Evolutionary conservation across 2,329 filamentous ascomycete genomes (phyloP).

Genomic region (Lasiodiplodia hormozganensis): DNA sequence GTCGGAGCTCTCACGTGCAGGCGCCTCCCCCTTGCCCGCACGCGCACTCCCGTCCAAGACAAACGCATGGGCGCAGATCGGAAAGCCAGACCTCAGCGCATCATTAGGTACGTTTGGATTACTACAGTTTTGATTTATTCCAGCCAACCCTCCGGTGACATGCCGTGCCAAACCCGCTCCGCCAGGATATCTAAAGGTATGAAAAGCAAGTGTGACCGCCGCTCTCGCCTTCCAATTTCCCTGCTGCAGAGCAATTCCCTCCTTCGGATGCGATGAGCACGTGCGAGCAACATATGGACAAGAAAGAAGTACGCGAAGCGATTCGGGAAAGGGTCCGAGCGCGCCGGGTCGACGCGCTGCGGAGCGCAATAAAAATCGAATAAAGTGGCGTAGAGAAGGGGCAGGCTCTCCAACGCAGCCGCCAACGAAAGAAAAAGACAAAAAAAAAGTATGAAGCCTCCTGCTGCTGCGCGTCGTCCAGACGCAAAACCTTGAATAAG

Average conservation of each 20-base stretch:
- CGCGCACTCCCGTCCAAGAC: constrained; percentile 16
- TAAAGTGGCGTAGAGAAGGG: constrained; percentile 9
- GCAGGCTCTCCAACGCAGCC: constrained; percentile 13
- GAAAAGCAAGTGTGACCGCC: constrained; percentile 13
- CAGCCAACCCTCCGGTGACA: constrained; percentile 19
- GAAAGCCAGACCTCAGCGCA: not conserved
- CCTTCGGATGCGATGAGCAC: constrained; percentile 18
- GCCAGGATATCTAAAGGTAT: constrained; percentile 27
- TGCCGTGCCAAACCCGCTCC: constrained; percentile 25
- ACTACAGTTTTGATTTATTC: constrained; percentile 15
- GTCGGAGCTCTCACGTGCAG: constrained; percentile 11
- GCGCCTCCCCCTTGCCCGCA: constrained; percentile 19
- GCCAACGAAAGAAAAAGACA: constrained; percentile 7
- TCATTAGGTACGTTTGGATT: constrained; percentile 25
- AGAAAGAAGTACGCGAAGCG: constrained; percentile 19
- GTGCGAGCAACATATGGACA: constrained; percentile 26
- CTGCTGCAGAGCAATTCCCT: constrained; percentile 23
- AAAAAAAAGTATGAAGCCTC: constrained; percentile 11
- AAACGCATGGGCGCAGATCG: constrained; percentile 17
- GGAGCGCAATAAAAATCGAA: constrained; percentile 15
- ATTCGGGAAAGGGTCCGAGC: constrained; percentile 16
- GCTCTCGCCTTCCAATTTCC: constrained; percentile 22
- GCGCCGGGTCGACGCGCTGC: constrained; percentile 21
- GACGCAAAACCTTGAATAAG: constrained; percentile 16
- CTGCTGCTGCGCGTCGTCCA: constrained; percentile 20